phyloP scores from a whole-genome alignment of 495 filamentous ascomycete species.

The Hyaloscypha bicolor region DNA sequence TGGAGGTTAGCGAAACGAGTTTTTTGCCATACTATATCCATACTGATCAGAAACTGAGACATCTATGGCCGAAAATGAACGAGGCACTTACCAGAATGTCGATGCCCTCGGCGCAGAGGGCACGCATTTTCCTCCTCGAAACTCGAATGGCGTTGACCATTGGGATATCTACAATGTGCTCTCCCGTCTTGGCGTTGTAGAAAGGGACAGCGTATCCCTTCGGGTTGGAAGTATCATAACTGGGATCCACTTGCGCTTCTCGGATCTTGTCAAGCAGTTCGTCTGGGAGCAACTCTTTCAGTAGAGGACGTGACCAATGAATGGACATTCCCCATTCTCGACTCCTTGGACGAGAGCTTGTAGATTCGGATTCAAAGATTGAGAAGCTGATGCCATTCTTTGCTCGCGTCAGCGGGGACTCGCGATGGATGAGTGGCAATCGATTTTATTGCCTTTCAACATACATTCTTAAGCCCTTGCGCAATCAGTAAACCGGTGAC shows the following conservation, averaged over 20 bases:
- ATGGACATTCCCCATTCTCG: conserved; percentile 12
- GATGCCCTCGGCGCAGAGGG: conserved; percentile 4
- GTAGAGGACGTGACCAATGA: conserved; percentile 4
- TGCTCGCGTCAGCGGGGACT: background rate
- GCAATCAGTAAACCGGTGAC: conserved; percentile 4
- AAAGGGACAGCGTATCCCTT: conserved; percentile 2
- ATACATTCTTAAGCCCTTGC: conserved; percentile 1
- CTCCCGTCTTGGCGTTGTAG: conserved; percentile 7
- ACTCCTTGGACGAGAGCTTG: conserved; percentile 1
- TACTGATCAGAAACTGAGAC: background rate
- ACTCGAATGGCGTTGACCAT: conserved; percentile 6
- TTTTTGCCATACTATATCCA: conserved; percentile 3
- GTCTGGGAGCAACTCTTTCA: background rate
- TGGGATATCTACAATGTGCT: conserved; percentile 8
- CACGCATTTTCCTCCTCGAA: conserved; percentile 5
- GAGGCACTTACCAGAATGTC: background rate
- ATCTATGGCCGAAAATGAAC: background rate
- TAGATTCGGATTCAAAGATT: conserved; percentile 7
- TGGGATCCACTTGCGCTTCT: conserved; percentile 1
- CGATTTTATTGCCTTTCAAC: background rate
- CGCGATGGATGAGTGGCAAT: background rate
- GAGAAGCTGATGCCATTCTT: conserved; percentile 5
- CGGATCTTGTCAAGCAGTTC: conserved; percentile 1
- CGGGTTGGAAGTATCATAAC: background rate
- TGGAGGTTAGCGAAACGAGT: background rate